Evolutionary conservation across 352 stramenopile species (phyloP).

Genomic region (Thalassiosira sp.): DNA sequence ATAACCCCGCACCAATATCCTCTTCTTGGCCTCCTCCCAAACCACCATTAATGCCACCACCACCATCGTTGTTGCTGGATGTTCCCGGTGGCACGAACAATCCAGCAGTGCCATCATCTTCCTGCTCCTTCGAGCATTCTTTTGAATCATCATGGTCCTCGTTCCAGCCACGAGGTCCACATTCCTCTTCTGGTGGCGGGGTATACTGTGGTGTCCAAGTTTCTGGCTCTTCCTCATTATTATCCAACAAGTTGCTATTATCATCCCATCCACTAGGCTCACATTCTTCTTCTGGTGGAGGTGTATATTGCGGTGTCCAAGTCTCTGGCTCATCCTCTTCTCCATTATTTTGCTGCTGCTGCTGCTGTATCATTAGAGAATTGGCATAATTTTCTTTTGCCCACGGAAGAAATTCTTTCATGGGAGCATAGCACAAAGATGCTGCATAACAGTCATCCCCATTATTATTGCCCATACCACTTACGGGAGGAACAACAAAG

Average conservation of each 20-base stretch:
- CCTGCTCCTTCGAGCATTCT: slow-evolving; percentile 15
- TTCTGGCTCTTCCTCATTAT: neutral
- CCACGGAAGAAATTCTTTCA: slow-evolving; percentile 59
- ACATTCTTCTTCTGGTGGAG: slow-evolving; percentile 45
- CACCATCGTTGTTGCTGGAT: neutral
- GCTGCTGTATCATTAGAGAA: neutral
- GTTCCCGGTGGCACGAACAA: neutral
- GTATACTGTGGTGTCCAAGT: slow-evolving; percentile 48
- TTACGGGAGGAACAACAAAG: slow-evolving; percentile 66
- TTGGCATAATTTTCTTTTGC: slow-evolving; percentile 22
- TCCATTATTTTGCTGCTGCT: slow-evolving; percentile 3
- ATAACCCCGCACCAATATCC: slow-evolving; percentile 11
- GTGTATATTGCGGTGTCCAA: slow-evolving; percentile 46
- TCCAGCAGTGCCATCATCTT: slow-evolving; percentile 1
- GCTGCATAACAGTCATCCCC: slow-evolving; percentile 51
- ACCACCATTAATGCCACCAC: too few relatives aligned
- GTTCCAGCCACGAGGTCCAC: slow-evolving; percentile 15
- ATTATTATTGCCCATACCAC: slow-evolving; percentile 1
- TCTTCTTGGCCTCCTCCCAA: too few relatives aligned
- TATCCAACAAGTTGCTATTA: neutral
- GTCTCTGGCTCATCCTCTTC: slow-evolving; percentile 4
- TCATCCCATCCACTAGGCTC: slow-evolving; percentile 18
- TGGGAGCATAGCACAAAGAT: slow-evolving; percentile 53
- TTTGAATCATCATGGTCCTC: slow-evolving; percentile 5
- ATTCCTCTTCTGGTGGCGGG: slow-evolving; percentile 42